A percentile compares a stretch with the other conserved stretches of the same genome.
Evolutionary conservation across 1,284 basidiomycete species (phyloP).

Genomic region (Phellopilus nigrolimitatus): DNA sequence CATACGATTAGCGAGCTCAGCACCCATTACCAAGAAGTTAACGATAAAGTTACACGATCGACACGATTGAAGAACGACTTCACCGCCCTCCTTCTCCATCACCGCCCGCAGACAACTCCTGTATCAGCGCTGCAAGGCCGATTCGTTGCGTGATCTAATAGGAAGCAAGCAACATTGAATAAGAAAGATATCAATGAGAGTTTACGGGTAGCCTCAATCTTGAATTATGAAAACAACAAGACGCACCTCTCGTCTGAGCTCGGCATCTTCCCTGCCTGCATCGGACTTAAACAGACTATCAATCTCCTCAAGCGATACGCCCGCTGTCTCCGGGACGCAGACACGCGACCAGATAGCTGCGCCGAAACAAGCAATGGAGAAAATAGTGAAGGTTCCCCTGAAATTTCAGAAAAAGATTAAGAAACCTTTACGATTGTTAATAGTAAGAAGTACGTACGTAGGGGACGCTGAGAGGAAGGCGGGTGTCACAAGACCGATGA

Average conservation of each 20-base stretch:
- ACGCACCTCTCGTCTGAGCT: constrained; percentile 44
- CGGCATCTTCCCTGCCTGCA: constrained; percentile 50
- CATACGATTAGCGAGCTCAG: no score
- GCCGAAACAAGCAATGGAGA: constrained; percentile 57
- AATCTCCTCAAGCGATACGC: constrained; percentile 71
- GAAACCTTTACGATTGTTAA: constrained; percentile 4
- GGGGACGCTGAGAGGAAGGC: constrained; percentile 60
- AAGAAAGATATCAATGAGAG: no score
- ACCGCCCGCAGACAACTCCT: constrained; percentile 6
- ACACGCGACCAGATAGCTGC: constrained; percentile 67
- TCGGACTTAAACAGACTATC: constrained; percentile 60
- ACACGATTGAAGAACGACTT: no score
- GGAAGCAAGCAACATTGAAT: no score
- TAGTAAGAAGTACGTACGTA: constrained; percentile 37
- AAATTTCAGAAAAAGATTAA: constrained; percentile 1
- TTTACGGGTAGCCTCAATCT: background rate
- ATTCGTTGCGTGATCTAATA: constrained; percentile 15
- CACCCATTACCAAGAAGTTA: no score
- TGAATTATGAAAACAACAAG: background rate
- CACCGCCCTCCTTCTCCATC: no score
- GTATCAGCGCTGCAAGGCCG: constrained; percentile 11
- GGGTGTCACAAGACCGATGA: constrained; percentile 79
- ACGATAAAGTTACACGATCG: no score
- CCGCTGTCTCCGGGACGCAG: constrained; percentile 71
- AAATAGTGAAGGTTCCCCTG: constrained; percentile 65